Conservation (phyloP, 1,284 basidiomycete genomes). For the Ustilago sp. region DNA sequence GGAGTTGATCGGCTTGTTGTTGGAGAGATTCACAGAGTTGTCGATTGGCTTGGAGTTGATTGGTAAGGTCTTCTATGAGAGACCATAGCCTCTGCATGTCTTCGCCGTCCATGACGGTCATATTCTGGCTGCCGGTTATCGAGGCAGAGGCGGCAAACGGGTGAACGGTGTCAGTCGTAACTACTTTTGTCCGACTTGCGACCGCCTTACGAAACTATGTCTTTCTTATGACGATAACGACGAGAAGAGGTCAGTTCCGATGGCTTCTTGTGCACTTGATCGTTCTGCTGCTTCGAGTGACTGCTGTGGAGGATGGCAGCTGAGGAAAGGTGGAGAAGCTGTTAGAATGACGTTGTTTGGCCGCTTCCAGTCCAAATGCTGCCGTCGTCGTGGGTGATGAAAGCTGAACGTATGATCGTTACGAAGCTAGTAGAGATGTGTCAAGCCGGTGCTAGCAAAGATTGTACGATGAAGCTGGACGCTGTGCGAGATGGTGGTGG, state of each 20-base stretch:
- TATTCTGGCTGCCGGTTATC: conserved; percentile 12
- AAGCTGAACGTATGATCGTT: too few relatives aligned
- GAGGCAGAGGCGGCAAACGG: not conserved
- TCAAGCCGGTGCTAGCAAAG: not conserved
- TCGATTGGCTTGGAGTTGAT: conserved; percentile 85
- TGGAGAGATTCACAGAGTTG: conserved; percentile 81
- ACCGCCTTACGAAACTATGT: not conserved
- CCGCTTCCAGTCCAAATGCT: not conserved
- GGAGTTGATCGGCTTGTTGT: conserved; percentile 78
- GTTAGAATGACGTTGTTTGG: not conserved
- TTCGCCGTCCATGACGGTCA: conserved; percentile 61
- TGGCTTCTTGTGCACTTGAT: not conserved
- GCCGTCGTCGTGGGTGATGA: not conserved
- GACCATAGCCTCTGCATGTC: conserved; percentile 65
- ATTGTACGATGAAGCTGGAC: not conserved
- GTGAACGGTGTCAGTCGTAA: not conserved
- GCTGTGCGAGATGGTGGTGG: conserved; percentile 8
- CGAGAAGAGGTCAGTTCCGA: too few relatives aligned
- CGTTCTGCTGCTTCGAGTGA: not conserved
- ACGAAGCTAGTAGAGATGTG: not conserved
- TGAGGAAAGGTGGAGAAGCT: not conserved
- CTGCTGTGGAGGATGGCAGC: not conserved
- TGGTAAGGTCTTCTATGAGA: conserved; percentile 65
- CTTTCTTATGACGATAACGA: too few relatives aligned
- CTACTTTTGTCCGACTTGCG: not conserved